Conservation (phyloP, 345 rosid genomes). For the Populus davidiana region DNA sequence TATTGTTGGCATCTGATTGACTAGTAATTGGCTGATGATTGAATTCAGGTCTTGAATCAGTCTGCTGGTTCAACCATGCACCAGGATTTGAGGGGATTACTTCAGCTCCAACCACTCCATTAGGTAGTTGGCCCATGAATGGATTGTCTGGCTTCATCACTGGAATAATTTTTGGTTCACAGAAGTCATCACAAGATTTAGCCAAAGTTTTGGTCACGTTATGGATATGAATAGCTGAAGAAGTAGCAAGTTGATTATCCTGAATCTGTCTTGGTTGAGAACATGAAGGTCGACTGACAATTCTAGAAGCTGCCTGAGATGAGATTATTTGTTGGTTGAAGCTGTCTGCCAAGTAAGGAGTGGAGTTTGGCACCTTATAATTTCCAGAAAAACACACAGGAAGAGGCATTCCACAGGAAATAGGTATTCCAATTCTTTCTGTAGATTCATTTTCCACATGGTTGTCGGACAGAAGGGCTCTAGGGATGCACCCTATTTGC, state of each 20-base stretch:
- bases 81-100: slow-evolving; percentile 42
- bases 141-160: slow-evolving; percentile 5
- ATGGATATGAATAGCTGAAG: slow-evolving; percentile 21
- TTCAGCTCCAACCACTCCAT: slow-evolving; percentile 40
- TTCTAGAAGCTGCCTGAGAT: slow-evolving; percentile 26
- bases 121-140: slow-evolving; percentile 20
- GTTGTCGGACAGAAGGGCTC: slow-evolving; percentile 59
- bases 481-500: slow-evolving; percentile 73
- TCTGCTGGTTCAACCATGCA: slow-evolving; percentile 49
- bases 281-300: slow-evolving; percentile 21
- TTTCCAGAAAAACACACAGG: slow-evolving; percentile 25
- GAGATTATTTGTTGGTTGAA: slow-evolving; percentile 45
- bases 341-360: slow-evolving; percentile 29
- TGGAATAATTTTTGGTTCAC: slow-evolving; percentile 16
- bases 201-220: slow-evolving; percentile 11
- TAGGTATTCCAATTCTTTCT: slow-evolving; percentile 45
- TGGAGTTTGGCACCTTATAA: slow-evolving; percentile 31
- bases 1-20: slow-evolving; percentile 3
- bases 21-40: slow-evolving; percentile 9
- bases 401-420: slow-evolving; percentile 39
- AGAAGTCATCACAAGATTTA: slow-evolving; percentile 8
- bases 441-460: slow-evolving; percentile 38
- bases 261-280: slow-evolving; percentile 20
- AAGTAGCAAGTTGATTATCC: slow-evolving; percentile 21
- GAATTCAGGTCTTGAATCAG: slow-evolving; percentile 27